Conservation (phyloP, 2,329 filamentous ascomycete genomes). For the Aspergillus aculeatinus region DNA sequence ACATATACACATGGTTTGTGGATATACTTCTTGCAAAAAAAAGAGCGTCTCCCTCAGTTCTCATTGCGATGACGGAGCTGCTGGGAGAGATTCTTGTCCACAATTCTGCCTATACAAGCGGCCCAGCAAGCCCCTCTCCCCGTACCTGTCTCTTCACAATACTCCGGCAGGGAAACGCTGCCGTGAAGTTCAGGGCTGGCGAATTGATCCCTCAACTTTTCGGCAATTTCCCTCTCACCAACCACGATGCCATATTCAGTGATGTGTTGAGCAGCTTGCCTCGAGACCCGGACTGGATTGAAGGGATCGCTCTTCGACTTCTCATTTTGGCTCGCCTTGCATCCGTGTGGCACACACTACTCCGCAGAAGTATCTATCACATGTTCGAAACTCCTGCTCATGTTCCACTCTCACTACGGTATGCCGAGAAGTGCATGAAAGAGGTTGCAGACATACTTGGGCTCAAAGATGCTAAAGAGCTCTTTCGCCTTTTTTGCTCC, state of each 20-base stretch:
- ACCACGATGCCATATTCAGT: slow-evolving; percentile 80
- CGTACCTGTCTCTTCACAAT: slow-evolving; percentile 74
- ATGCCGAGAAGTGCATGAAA: slow-evolving; percentile 71
- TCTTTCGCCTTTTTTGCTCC: slow-evolving; percentile 82
- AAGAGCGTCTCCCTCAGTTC: slow-evolving; percentile 67
- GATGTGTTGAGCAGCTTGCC: slow-evolving; percentile 82
- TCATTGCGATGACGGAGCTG: slow-evolving; percentile 66
- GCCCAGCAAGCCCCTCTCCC: slow-evolving; percentile 59
- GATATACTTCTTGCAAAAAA: slow-evolving; percentile 65
- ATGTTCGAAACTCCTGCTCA: slow-evolving; percentile 88
- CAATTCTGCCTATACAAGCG: slow-evolving; percentile 65
- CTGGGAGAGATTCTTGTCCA: slow-evolving; percentile 68
- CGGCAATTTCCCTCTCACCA: slow-evolving; percentile 73
- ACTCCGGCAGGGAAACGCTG: slow-evolving; percentile 63
- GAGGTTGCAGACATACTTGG: slow-evolving; percentile 65
- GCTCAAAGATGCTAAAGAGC: slow-evolving; percentile 63
- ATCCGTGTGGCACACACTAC: slow-evolving; percentile 78
- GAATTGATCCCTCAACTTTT: slow-evolving; percentile 72
- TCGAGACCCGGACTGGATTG: slow-evolving; percentile 65
- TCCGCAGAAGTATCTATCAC: slow-evolving; percentile 85
- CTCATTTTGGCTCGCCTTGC: slow-evolving; percentile 74
- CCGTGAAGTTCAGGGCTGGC: slow-evolving; percentile 74
- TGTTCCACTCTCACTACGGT: slow-evolving; percentile 61
- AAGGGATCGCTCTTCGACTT: slow-evolving; percentile 83
- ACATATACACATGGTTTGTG: slow-evolving; percentile 78